Base-by-base conservation (phyloP, 169 alveolate species). In the Ichthyophthirius multifiliis region DNA sequence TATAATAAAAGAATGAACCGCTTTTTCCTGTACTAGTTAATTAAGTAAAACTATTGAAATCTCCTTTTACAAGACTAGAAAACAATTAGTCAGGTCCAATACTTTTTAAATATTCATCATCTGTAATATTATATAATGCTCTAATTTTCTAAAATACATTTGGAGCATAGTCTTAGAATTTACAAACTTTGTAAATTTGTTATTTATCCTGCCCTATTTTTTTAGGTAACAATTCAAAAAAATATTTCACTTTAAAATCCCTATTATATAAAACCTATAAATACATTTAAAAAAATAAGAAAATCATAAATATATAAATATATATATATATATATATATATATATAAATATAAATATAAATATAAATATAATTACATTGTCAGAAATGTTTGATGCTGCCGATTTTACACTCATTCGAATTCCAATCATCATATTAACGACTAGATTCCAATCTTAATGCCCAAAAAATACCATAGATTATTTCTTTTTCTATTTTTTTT, bases 1-100 rank as follows among this genome's bases (percentile, higher is more conserved):
- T 90, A 81, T 89, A 95, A 71, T 93, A 95, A 76, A 95, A 95
- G 63, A 95, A 90, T 45, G 94, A 83, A 1, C 98, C 97, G 31
- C 95, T 86, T 78, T 90, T 89, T 0, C 98, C 98, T 43, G 94
- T 86, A 10, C 96, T 89, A 37, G 93, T 86, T 31, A 91, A 84
- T 73, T 94, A 96, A 47, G 90, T 89, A 27, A 95, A 67, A 34
- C 95, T 76, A 34, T 91, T 81, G 79, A 92, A 89, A 55, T 93
- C 90, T 27, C 95, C 94, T 46, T 82, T 89, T 87, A 90, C 83
- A 73, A 95, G 62, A 76, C 89, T 89, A 18, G 89, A 84, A 16
- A 95, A 83, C 55, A 95, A 87, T 37, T 90, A 90, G 81, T 95
- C 95, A 5, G 96, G 96, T 7, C 96, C 95, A 34, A 95, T 83